A percentile compares a stretch with the other conserved stretches of the same genome.
phyloP scores from a whole-genome alignment of 495 filamentous ascomycete genomes.

The Lasiosphaeria hispida region DNA sequence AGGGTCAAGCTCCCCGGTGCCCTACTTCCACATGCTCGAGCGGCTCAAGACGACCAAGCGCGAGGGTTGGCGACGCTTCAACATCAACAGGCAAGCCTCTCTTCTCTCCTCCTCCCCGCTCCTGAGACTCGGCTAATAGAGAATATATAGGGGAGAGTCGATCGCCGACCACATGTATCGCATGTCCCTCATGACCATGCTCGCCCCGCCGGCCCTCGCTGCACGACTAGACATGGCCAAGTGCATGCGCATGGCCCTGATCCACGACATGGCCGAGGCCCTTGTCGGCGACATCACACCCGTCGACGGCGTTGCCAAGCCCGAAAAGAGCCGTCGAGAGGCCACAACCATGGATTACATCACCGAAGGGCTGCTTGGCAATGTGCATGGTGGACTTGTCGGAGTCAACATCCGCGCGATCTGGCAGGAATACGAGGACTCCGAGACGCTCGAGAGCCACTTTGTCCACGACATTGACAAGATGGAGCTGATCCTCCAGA shows the following conservation, averaged over 20 bases:
- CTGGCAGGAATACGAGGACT: constrained; percentile 93
- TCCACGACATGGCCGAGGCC: constrained; percentile 97
- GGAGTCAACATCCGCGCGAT: constrained; percentile 68
- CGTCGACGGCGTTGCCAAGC: constrained; percentile 65
- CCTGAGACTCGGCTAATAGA: constrained; percentile 9
- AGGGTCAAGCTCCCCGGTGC: constrained; percentile 69
- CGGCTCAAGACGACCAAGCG: constrained; percentile 92
- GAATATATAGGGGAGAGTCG: constrained; percentile 59
- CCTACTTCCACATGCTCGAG: constrained; percentile 91
- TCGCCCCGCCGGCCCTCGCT: constrained; percentile 76
- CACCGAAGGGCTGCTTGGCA: constrained; percentile 64
- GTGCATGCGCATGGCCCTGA: constrained; percentile 88
- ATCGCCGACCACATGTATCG: constrained; percentile 99
- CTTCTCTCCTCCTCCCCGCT: neutral
- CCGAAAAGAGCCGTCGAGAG: constrained; percentile 85
- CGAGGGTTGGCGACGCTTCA: constrained; percentile 91
- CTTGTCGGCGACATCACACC: constrained; percentile 97
- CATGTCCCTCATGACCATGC: constrained; percentile 94
- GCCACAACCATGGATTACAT: constrained; percentile 87
- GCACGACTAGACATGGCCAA: constrained; percentile 68
- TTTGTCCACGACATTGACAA: constrained; percentile 98
- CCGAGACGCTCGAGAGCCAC: constrained; percentile 72
- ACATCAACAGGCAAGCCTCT: constrained; percentile 57
- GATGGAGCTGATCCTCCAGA: constrained; percentile 89
- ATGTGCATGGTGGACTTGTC: constrained; percentile 64